These are phyloP conservation scores for Fusarium sp. DNA, from an alignment of 2,329 filamentous ascomycete genomes.

Conservation along the genomic window DNA sequence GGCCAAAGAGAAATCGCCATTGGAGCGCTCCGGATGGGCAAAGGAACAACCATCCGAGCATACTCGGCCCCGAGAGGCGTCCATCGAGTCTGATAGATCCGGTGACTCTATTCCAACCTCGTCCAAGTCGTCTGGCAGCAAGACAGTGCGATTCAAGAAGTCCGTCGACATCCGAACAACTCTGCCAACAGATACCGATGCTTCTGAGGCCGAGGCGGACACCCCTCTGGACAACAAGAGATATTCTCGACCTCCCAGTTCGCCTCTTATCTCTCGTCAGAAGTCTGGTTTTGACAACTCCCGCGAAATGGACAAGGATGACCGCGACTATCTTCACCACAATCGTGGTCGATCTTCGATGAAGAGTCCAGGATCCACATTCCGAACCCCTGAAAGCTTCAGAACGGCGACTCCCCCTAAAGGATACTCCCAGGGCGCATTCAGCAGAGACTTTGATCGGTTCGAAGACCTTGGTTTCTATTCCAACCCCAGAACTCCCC, in stretches of 20 bases:
- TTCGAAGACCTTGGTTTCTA: conserved; percentile 23
- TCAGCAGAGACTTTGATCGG: conserved; percentile 37
- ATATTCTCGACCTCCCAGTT: conserved; percentile 12
- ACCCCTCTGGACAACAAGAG: conserved; percentile 2
- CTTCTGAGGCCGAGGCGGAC: conserved; percentile 26
- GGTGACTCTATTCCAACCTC: conserved; percentile 35
- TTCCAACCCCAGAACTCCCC: conserved; percentile 3
- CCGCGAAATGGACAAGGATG: neutral
- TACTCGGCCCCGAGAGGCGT: conserved; percentile 16
- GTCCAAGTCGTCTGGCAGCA: conserved; percentile 40
- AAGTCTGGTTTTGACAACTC: neutral
- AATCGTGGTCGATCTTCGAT: conserved; percentile 12
- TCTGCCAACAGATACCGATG: conserved; percentile 21
- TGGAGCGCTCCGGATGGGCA: conserved; percentile 7
- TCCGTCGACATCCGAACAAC: conserved; percentile 36
- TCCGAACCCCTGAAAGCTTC: conserved; percentile 24
- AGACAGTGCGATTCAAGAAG: conserved; percentile 44
- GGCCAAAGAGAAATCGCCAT: conserved; percentile 13
- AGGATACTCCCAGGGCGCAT: conserved; percentile 40
- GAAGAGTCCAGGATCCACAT: neutral
- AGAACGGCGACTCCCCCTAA: conserved; percentile 16
- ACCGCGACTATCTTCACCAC: conserved; percentile 17
- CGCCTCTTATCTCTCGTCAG: conserved; percentile 32
- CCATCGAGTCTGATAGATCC: conserved; percentile 36
- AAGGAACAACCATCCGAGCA: neutral